Evolutionary conservation across 2,329 filamentous ascomycete species (phyloP).

Genomic region (Metarhizium robertsii): DNA sequence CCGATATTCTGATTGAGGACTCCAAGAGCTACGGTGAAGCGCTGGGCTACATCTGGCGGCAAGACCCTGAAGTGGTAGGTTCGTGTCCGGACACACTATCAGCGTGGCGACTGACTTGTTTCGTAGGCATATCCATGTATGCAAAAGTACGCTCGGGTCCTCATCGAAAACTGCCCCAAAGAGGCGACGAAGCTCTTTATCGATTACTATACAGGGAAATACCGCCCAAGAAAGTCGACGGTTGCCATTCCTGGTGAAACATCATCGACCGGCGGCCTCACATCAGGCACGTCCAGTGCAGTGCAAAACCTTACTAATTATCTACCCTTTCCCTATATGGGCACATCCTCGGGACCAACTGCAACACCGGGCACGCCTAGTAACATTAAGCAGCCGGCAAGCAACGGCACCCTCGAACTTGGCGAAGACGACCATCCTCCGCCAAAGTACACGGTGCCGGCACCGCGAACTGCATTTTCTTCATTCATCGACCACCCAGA

Average conservation of each 20-base stretch:
- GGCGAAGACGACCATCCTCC: constrained; percentile 35
- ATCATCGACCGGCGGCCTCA: constrained; percentile 34
- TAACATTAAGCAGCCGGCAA: constrained; percentile 38
- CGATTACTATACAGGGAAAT: constrained; percentile 86
- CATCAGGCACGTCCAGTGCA: constrained; percentile 57
- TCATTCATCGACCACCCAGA: constrained; percentile 91
- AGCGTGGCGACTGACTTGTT: constrained; percentile 19
- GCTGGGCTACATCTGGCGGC: constrained; percentile 80
- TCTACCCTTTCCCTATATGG: constrained; percentile 80
- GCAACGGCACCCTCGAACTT: constrained; percentile 42
- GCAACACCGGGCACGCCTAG: constrained; percentile 42
- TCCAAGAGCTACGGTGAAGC: constrained; percentile 85
- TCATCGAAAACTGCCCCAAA: constrained; percentile 77
- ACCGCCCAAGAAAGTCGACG: constrained; percentile 54
- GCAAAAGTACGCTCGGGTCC: constrained; percentile 89
- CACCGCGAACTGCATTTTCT: constrained; percentile 84
- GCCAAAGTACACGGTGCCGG: constrained; percentile 65
- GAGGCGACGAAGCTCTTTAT: constrained; percentile 84
- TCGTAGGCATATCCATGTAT: constrained; percentile 71
- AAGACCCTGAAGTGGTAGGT: constrained; percentile 67
- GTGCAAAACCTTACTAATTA: constrained; percentile 80
- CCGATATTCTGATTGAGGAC: constrained; percentile 93
- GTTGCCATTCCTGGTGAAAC: constrained; percentile 25
- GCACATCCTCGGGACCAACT: constrained; percentile 38
- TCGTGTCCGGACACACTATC: constrained; percentile 8